Conservation (phyloP, 768 basidiomycete genomes). For the Cyclocybe cylindracea region DNA sequence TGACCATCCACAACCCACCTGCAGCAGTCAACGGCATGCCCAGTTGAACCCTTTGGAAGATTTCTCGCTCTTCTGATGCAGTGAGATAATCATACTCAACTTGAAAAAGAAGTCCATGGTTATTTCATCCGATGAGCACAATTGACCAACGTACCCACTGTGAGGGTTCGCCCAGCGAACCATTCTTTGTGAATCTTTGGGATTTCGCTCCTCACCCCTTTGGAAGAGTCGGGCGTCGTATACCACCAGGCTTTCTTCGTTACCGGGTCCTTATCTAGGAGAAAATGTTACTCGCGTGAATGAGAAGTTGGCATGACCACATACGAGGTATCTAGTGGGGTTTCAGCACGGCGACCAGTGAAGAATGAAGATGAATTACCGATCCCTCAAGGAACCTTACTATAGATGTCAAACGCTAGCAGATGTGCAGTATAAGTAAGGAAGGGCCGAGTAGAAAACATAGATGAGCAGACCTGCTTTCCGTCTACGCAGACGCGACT, state of each 20-base stretch:
- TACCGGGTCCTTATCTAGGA: constrained; percentile 53
- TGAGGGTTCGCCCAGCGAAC: constrained; percentile 60
- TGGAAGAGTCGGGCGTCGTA: constrained; percentile 49
- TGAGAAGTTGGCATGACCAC: constrained; percentile 17
- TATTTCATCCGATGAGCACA: neutral
- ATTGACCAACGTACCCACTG: constrained; percentile 54
- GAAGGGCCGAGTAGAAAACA: neutral
- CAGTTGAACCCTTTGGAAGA: constrained; percentile 82
- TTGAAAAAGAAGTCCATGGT: constrained; percentile 21
- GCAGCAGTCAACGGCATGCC: constrained; percentile 75
- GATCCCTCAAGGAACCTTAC: constrained; percentile 74
- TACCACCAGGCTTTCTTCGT: constrained; percentile 69
- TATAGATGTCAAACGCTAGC: constrained; percentile 73
- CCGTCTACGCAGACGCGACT: constrained; percentile 75
- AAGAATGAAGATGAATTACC: constrained; percentile 42
- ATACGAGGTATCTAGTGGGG: constrained; percentile 53
- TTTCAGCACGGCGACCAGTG: neutral
- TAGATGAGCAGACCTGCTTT: constrained; percentile 65
- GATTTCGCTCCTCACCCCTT: constrained; percentile 46
- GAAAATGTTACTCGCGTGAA: neutral
- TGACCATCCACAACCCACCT: constrained; percentile 40
- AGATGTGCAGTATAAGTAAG: neutral
- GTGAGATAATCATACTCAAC: constrained; percentile 68
- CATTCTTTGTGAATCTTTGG: constrained; percentile 50
- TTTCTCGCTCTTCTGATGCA: constrained; percentile 67